Percentiles rank a stretch among this genome's conserved stretches.
These are phyloP conservation scores for Pichia sp. DNA, from an alignment of 1,139 yeast genomes.

Conservation along the genomic window DNA sequence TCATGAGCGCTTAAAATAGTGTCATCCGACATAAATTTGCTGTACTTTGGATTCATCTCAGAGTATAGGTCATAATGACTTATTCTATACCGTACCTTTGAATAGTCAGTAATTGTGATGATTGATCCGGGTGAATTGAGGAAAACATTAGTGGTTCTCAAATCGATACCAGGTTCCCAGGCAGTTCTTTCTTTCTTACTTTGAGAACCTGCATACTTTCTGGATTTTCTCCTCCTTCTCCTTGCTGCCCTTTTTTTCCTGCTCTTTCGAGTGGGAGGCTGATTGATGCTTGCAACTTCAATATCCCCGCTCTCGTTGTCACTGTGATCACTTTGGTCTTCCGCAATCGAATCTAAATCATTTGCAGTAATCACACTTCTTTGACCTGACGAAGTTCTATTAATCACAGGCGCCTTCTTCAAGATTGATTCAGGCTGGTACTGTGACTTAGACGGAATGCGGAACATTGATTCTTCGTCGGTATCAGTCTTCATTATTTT, in stretches of 20 bases:
- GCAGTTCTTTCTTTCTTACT: slow-evolving; percentile 39
- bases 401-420: not conserved
- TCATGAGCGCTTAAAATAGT: slow-evolving; percentile 16
- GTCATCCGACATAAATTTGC: slow-evolving; percentile 13
- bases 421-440: slow-evolving; percentile 12
- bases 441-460: not conserved
- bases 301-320: not conserved
- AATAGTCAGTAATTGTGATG: slow-evolving; percentile 42
- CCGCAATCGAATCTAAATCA: not conserved
- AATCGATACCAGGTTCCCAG: slow-evolving; percentile 56
- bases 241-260: slow-evolving; percentile 11
- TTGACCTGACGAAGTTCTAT: not conserved
- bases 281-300: not conserved
- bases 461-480: slow-evolving; percentile 9
- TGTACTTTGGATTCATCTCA: slow-evolving; percentile 22
- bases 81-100: slow-evolving; percentile 38
- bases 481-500: slow-evolving; percentile 11
- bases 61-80: slow-evolving; percentile 37
- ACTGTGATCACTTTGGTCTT: not conserved
- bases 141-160: slow-evolving; percentile 45
- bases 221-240: slow-evolving; percentile 19
- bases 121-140: slow-evolving; percentile 37
- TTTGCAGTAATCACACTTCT: not conserved
- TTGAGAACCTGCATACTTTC: slow-evolving; percentile 35
- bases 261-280: slow-evolving; percentile 2